Conservation (phyloP, 345 rosid species). For the Brassica juncea region DNA sequence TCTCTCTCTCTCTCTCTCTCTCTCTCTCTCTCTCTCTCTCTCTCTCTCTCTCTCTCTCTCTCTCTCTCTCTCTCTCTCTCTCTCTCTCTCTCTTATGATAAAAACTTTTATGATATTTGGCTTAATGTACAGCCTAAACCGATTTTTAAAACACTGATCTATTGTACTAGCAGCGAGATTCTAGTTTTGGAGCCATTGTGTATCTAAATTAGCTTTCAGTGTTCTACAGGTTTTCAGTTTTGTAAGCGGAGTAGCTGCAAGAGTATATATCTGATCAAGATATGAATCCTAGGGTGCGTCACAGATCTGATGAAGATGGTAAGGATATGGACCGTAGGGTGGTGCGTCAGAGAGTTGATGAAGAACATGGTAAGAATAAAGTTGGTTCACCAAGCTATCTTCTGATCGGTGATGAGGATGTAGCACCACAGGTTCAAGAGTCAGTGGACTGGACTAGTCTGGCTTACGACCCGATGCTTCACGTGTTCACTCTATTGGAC, state of each 20-base stretch:
- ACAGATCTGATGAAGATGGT: too few relatives aligned
- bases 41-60: slow-evolving; percentile 7
- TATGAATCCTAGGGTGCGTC: slow-evolving; percentile 62
- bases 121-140: neutral
- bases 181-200: slow-evolving; percentile 3
- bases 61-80: neutral
- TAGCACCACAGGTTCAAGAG: slow-evolving; percentile 40
- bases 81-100: neutral
- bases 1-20: slow-evolving; percentile 2
- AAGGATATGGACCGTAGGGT: slow-evolving; percentile 20
- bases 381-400: slow-evolving; percentile 43
- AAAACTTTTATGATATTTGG: too few relatives aligned
- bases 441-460: slow-evolving; percentile 61
- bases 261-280: slow-evolving; percentile 29
- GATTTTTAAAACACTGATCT: neutral
- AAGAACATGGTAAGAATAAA: slow-evolving; percentile 51
- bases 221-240: neutral
- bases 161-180: neutral
- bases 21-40: neutral
- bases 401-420: slow-evolving; percentile 53
- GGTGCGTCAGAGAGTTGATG: slow-evolving; percentile 58
- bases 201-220: neutral
- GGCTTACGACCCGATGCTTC: slow-evolving; percentile 70
- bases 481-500: slow-evolving; percentile 61
- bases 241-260: slow-evolving; percentile 4